Base-by-base conservation (phyloP, 2,329 filamentous ascomycete genomes). In the Teratosphaeria gauchensis region DNA sequence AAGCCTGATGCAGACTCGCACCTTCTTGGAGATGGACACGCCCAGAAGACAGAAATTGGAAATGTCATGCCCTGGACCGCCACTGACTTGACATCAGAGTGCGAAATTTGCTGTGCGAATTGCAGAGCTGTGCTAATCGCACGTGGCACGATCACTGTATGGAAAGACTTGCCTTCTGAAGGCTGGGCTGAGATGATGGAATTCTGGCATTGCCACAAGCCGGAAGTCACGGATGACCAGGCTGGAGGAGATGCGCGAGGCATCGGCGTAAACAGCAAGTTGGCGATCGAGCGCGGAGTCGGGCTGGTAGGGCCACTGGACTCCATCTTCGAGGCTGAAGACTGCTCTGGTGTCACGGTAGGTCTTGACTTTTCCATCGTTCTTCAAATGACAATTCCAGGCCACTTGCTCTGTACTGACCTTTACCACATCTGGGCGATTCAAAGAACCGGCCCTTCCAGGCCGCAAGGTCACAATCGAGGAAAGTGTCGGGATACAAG, bases 131-230 rank as follows among this genome's bases (percentile, higher is more conserved):
- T 66, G 7, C 19, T 74, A 3, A 58, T 73, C 14, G 35, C 51
- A 12, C 61, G 59, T 21, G 62, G 66, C 42, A 56, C 76, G 84
- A 57, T 75, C 7, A 75, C 73, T 46, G 73, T 75, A 42, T 99
- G 94, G 92, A 96, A 92, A 74, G 91, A 99, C 69, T 77, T 99
- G 19, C 94, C 94, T 0, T 96, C 91, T 69, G 91, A 95, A 67
- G 92, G 96, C 69, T 99, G 94, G 94, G 95, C 94, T 0, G 94
- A 99, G 76, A 95, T 99, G 92, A 99, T 99, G 94, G 95, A 99
- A 73, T 95, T 99, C 66, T 99, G 94, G 94, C 95, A 99, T 74
- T 99, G 94, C 69, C 94, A 99, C 73, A 97, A 97, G 74, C 94
- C 95, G 1, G 74, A 78, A 46, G 80, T 85, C 61, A 78, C 84